A percentile compares a stretch with the other conserved stretches of the same genome.
Evolutionary conservation across 805 yeast genomes (phyloP).

Genomic region (Komagataella kurtzmanii): DNA sequence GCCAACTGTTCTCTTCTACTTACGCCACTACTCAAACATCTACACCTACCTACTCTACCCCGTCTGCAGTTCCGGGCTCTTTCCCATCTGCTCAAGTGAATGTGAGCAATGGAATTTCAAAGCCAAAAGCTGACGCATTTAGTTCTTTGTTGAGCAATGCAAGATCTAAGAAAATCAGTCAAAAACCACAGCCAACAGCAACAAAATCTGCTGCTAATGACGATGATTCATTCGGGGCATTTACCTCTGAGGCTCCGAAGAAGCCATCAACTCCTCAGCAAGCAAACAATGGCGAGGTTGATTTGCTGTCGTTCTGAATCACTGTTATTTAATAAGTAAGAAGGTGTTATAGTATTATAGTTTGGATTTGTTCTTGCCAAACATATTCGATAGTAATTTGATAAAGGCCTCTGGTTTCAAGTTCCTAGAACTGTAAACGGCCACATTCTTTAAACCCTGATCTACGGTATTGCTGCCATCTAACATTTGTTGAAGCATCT

Average conservation of each 20-base stretch:
- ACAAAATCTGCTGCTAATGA: conserved; percentile 4
- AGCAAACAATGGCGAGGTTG: conserved; percentile 25
- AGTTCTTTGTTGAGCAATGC: conserved; percentile 60
- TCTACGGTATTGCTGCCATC: background rate
- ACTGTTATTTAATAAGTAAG: background rate
- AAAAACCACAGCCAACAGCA: conserved; percentile 1
- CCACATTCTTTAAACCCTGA: background rate
- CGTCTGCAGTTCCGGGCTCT: background rate
- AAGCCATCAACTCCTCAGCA: conserved; percentile 3
- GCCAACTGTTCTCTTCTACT: conserved; percentile 8
- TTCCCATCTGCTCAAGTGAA: conserved; percentile 22
- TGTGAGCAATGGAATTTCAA: background rate
- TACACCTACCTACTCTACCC: conserved; percentile 4
- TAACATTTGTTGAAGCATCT: background rate
- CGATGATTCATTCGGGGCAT: conserved; percentile 20
- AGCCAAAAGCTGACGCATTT: conserved; percentile 45
- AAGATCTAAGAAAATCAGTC: conserved; percentile 23
- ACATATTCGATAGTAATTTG: background rate
- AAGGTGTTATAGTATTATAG: background rate
- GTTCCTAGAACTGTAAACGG: background rate
- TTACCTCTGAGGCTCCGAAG: conserved; percentile 9
- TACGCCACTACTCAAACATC: conserved; percentile 8
- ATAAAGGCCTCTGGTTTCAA: background rate
- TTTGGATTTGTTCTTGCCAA: background rate
- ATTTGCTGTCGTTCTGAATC: conserved; percentile 30